These are phyloP conservation scores for Cladosporium sp. DNA, from an alignment of 2,329 filamentous ascomycete genomes.

Conservation along the genomic window DNA sequence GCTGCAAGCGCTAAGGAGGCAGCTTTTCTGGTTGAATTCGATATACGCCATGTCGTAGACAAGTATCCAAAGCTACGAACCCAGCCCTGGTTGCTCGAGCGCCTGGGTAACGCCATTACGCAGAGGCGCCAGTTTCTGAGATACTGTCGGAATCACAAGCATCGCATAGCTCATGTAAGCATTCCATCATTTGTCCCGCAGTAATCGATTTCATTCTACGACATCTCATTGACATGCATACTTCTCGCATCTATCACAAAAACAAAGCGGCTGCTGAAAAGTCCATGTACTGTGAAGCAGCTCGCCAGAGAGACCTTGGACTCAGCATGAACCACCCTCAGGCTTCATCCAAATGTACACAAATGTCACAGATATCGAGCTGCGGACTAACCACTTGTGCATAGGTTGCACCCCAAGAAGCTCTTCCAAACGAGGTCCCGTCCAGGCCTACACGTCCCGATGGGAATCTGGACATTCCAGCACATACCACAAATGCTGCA, in stretches of 20 bases:
- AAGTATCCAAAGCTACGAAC: conserved; percentile 28
- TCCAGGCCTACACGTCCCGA: background rate
- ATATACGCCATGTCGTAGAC: conserved; percentile 28
- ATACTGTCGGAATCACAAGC: conserved; percentile 28
- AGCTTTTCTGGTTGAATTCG: conserved; percentile 25
- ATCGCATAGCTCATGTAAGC: conserved; percentile 16
- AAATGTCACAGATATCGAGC: background rate
- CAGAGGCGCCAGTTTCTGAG: conserved; percentile 29
- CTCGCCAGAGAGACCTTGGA: background rate
- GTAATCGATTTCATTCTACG: background rate
- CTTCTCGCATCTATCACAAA: background rate
- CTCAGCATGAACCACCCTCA: background rate
- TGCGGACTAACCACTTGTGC: background rate
- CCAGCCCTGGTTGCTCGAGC: conserved; percentile 26
- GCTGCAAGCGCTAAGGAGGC: conserved; percentile 22
- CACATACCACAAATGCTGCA: background rate
- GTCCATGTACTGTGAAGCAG: background rate
- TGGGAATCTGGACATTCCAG: background rate
- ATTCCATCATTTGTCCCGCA: background rate
- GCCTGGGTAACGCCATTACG: conserved; percentile 31
- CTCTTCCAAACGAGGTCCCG: background rate
- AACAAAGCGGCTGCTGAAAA: background rate
- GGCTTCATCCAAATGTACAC: background rate
- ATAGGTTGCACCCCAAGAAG: background rate
- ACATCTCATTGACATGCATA: background rate